Base-by-base conservation (phyloP, 108 stramenopile species). In the Cafeteria roenbergensis region DNA sequence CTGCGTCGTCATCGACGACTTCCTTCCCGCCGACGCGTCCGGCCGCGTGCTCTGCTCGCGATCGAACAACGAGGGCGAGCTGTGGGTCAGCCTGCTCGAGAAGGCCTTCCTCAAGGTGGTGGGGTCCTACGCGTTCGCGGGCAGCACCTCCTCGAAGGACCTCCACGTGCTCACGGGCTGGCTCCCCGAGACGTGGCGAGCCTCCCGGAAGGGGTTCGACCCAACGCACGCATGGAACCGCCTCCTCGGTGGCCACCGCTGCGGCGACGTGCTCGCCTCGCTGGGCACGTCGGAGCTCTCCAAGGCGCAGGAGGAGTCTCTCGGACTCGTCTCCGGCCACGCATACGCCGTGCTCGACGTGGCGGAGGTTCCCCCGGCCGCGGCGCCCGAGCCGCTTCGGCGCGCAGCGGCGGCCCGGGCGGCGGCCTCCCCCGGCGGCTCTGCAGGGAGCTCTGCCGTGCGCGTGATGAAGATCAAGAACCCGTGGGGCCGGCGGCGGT, bases 61-160 rank as follows among this genome's bases (percentile, higher is more conserved):
- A 52, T 84, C 83, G 0, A 55, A 66, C 1, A 57, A 50, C 52
- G 63, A 66, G 17, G 53, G 62, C 34, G 93, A 94, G 77, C 69
- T 92, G 2, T 94, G 89, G 88, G 89, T 90, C 12, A 67, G 85
- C 31, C 81, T 94, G 61, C 72, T 94, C 17, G 93, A 94, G 86
- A 94, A 94, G 75, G 93, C 93, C 1, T 92, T 86, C 71, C 80
- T 92, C 79, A 94, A 94, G 63, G 72, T 94, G 1, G 83, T 77
- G 68, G 87, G 86, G 1, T 72, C 76, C 34, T 94, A 92, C 69
- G 80, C 87, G 57, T 94, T 94, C 74, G 89, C 91, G 4, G 93
- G 93, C 24, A 86, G 85, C 55, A 92, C 90, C 68, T 81, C 79
- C 37, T 89, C 89, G 34, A 82, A 90, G 24, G 93, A 94, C 72